Conservation (phyloP, 306 rosid genomes). For the Geum urbanum region DNA sequence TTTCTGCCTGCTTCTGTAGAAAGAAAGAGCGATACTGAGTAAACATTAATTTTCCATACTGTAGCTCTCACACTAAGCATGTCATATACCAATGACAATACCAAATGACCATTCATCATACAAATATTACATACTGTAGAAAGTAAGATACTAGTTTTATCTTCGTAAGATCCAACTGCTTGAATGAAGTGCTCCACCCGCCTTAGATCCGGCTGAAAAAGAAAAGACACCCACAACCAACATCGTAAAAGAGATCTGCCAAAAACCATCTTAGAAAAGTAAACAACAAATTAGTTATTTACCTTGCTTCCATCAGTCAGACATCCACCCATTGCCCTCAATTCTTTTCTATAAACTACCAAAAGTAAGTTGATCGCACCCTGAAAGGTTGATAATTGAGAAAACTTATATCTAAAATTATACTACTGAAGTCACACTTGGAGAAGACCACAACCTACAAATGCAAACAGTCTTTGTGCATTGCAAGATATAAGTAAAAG, state of each 20-base stretch:
- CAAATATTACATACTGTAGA: not conserved
- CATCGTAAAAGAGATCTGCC: not conserved
- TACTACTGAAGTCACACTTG: too few species aligned
- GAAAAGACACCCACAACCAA: not conserved
- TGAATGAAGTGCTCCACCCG: constrained; percentile 87
- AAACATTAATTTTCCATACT: not conserved
- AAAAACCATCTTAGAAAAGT: not conserved
- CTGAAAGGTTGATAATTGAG: constrained; percentile 34
- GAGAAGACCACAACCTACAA: not conserved
- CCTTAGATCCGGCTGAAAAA: constrained; percentile 65
- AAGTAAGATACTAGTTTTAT: constrained; percentile 33
- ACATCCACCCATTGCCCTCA: constrained; percentile 70
- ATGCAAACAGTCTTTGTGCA: not conserved
- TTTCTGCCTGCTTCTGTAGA: constrained; percentile 83
- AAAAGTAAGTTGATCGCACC: constrained; percentile 95
- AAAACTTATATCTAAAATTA: not conserved
- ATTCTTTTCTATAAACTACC: constrained; percentile 89
- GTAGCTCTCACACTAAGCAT: not conserved
- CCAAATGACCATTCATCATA: not conserved
- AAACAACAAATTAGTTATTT: not conserved
- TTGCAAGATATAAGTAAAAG: not conserved
- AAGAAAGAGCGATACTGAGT: not conserved
- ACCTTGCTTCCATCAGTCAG: constrained; percentile 88
- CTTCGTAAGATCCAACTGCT: constrained; percentile 90
- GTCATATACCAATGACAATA: not conserved